phyloP scores from a whole-genome alignment of 169 alveolate genomes.

The Plasmodium relictum region DNA sequence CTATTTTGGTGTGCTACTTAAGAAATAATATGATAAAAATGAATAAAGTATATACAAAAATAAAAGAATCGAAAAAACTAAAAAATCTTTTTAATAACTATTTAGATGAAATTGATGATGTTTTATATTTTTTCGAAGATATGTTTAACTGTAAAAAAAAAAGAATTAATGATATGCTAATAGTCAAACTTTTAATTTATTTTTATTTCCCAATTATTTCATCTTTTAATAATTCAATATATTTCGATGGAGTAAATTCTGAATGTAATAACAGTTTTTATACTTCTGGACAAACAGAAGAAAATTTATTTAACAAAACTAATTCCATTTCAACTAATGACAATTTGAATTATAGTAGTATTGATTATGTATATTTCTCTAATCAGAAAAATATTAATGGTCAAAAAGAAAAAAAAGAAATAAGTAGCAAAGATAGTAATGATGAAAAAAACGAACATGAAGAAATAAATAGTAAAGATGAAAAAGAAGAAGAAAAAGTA shows the following conservation, averaged over 20 bases:
- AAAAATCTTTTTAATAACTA: constrained; percentile 35
- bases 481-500: not conserved
- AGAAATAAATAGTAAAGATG: constrained; percentile 3
- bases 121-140: constrained; percentile 60
- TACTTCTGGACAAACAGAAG: not conserved
- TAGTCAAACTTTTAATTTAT: constrained; percentile 40
- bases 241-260: constrained; percentile 16
- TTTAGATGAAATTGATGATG: constrained; percentile 67
- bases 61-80: constrained; percentile 43
- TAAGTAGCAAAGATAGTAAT: not conserved
- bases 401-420: not conserved
- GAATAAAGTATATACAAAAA: constrained; percentile 54
- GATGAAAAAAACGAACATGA: not conserved
- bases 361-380: constrained; percentile 52
- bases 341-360: constrained; percentile 8
- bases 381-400: not conserved
- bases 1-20: constrained; percentile 48
- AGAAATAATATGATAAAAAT: constrained; percentile 39
- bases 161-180: constrained; percentile 59
- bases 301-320: not conserved
- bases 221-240: constrained; percentile 43
- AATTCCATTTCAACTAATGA: not conserved
- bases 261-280: constrained; percentile 6
- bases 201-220: constrained; percentile 54
- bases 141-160: constrained; percentile 47